Base-by-base conservation (phyloP, 352 stramenopile species). In the Globisporangium carolinianum region DNA sequence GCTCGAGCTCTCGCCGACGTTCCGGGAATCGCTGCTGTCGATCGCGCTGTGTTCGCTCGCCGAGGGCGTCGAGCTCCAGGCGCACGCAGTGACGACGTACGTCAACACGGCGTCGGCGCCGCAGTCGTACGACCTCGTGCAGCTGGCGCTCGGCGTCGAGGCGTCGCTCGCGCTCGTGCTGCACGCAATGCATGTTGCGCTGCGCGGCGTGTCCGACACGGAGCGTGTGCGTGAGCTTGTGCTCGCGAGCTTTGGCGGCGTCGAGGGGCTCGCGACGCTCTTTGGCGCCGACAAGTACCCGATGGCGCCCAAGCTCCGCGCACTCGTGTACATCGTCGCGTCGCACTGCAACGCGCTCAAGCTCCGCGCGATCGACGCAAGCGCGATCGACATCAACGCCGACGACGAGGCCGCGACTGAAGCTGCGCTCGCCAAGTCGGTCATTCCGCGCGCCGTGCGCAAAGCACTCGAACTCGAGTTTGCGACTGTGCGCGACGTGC, bases 331-430 rank as follows among this genome's bases (percentile, higher is more conserved):
- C 61, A 73, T 84, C 47, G 41, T 91, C 17, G 69, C 66, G 12
- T 76, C 77, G 17, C 72, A 74, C 62, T 83, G 72, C 6, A 68
- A 67, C 5, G 79, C 70, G 4, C 65, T 91, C 3, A 70, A 63
- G 15, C 56, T 80, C 17, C 62, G 59, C 9, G 53, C 68, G 38
- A 67, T 81, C 32, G 70, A 84, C 43, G 63, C 60, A 4, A 75
- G 53, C 46, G 54, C 70, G 45, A 87, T 91, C 32, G 78, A 92
- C 52, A 69, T 92, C n/a, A 87, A 94, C 46, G 80, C 73, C 5
- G 82, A 91, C 37, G 80, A 94, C 17, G 84, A 94, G 53, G 75
- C 65, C 5, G 79, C 84, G 12, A 89, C 76, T 0, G 84, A 94
- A 58, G 75, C 76, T 0, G 73, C 82, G 6, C 50, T 94, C 9